Conservation (phyloP, 371 early-diverging fungal species). For the Parasitella parasitica region DNA sequence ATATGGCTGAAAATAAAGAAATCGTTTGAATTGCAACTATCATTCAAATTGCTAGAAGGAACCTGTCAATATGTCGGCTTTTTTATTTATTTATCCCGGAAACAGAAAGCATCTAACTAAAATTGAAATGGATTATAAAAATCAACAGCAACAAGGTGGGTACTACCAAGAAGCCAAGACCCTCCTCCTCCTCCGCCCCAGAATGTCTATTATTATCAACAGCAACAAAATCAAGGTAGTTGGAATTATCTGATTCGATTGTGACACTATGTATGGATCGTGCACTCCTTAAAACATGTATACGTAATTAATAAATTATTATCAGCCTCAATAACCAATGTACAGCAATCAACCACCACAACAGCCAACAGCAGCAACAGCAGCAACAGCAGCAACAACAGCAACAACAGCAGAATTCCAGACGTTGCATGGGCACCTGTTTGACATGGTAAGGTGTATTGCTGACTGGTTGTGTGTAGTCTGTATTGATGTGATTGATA, state of each 20-base stretch:
- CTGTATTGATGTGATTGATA: neutral
- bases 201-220: slow-evolving; percentile 1
- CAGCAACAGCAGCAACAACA: too few relatives aligned
- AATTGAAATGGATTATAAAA: neutral
- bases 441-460: slow-evolving; percentile 9
- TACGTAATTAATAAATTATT: slow-evolving; percentile 9
- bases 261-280: neutral
- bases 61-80: neutral
- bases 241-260: neutral
- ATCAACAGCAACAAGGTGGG: neutral
- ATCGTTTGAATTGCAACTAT: neutral
- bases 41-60: neutral
- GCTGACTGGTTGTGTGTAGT: too few relatives aligned
- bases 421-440: neutral
- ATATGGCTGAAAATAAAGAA: neutral
- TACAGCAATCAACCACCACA: neutral
- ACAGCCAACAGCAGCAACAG: neutral
- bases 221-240: slow-evolving; percentile 2
- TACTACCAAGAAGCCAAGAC: neutral
- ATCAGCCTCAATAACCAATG: slow-evolving; percentile 20
- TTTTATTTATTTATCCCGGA: neutral
- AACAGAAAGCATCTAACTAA: neutral
- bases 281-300: neutral
- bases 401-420: neutral
- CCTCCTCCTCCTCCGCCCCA: neutral